These are phyloP conservation scores for Diplocarpon mali DNA, from an alignment of 2,329 filamentous ascomycete species.

Conservation along the genomic window DNA sequence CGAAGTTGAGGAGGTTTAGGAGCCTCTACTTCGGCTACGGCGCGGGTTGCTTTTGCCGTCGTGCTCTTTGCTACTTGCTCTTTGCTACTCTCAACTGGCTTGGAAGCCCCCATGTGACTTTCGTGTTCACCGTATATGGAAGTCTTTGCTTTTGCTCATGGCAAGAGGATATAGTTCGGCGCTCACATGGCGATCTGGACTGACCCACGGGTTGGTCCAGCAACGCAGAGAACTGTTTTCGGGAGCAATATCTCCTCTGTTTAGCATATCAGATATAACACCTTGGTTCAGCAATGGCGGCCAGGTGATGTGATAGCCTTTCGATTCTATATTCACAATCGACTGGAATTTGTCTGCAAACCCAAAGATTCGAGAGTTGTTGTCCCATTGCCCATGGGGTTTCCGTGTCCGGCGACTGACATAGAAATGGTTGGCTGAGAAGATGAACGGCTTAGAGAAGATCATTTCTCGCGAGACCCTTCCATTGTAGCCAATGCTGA, in stretches of 20 bases:
- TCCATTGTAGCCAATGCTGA: slow-evolving; percentile 8
- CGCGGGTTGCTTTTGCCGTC: no score
- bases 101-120: slow-evolving; percentile 19
- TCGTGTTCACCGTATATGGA: slow-evolving; percentile 10
- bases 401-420: slow-evolving; percentile 12
- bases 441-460: slow-evolving; percentile 14
- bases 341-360: slow-evolving; percentile 18
- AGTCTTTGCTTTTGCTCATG: slow-evolving; percentile 4
- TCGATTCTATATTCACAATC: slow-evolving; percentile 11
- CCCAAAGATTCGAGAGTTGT: slow-evolving; percentile 3
- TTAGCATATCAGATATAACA: background rate
- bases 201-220: background rate
- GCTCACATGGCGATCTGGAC: background rate
- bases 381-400: slow-evolving; percentile 8
- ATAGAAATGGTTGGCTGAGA: slow-evolving; percentile 13
- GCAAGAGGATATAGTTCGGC: background rate
- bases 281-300: slow-evolving; percentile 13
- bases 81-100: slow-evolving; percentile 3
- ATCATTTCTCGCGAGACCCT: slow-evolving; percentile 10
- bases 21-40: no score
- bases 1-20: no score
- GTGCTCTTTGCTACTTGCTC: background rate
- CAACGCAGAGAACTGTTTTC: slow-evolving; percentile 8
- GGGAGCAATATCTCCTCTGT: background rate
- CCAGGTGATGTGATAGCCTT: slow-evolving; percentile 14